Evolutionary conservation across 805 yeast species (phyloP).

Genomic region (Metschnikowia vanudenii): DNA sequence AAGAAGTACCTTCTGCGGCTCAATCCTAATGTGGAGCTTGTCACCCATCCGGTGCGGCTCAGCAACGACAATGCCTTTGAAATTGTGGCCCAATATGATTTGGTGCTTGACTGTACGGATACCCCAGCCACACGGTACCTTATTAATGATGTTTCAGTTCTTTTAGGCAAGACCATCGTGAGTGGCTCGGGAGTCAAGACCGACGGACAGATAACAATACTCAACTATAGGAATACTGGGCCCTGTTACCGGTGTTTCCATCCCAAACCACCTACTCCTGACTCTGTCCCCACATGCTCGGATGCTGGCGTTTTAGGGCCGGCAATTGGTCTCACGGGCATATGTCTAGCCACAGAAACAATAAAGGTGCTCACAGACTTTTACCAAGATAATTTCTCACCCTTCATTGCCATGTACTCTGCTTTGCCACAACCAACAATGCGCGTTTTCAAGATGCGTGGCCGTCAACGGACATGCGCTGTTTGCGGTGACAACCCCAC

Average conservation of each 20-base stretch:
- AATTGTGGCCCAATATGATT: slow-evolving; percentile 63
- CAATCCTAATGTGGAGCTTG: slow-evolving; percentile 66
- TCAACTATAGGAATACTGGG: slow-evolving; percentile 64
- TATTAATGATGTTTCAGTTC: slow-evolving; percentile 79
- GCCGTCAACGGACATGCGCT: slow-evolving; percentile 55
- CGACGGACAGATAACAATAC: slow-evolving; percentile 84
- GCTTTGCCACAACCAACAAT: slow-evolving; percentile 67
- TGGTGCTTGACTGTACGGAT: slow-evolving; percentile 91
- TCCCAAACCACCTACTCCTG: slow-evolving; percentile 87
- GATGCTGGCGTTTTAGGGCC: slow-evolving; percentile 97
- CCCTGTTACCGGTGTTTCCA: slow-evolving; percentile 96
- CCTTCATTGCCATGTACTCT: slow-evolving; percentile 66
- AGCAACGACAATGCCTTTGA: slow-evolving; percentile 57
- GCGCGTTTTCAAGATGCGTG: slow-evolving; percentile 78
- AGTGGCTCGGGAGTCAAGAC: slow-evolving; percentile 91
- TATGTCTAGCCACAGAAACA: slow-evolving; percentile 84
- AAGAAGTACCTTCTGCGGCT: slow-evolving; percentile 46
- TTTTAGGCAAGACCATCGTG: slow-evolving; percentile 66
- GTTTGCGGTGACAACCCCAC: slow-evolving; percentile 59
- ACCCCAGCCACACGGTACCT: slow-evolving; percentile 85
- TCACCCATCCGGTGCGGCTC: slow-evolving; percentile 52
- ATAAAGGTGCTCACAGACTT: slow-evolving; percentile 65
- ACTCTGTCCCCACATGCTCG: slow-evolving; percentile 76
- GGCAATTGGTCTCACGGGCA: slow-evolving; percentile 90
- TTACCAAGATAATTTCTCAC: slow-evolving; percentile 57